Evolutionary conservation across 225 moss, liverwort and hornwort genomes (phyloP).

Genomic region (Pseudoscleropodium purum): DNA sequence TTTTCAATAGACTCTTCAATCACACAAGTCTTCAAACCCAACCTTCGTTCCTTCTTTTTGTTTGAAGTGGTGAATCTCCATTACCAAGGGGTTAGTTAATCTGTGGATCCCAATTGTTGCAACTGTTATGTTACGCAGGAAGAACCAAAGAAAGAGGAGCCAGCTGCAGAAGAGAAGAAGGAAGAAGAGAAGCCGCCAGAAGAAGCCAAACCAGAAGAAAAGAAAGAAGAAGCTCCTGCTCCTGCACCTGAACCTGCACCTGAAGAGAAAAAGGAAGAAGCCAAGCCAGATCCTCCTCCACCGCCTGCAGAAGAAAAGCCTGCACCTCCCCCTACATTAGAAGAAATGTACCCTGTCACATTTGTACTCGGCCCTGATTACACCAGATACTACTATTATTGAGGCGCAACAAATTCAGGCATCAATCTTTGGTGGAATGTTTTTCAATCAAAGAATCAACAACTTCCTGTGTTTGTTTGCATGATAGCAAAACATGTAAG

Average conservation of each 20-base stretch:
- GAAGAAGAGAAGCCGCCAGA: not conserved
- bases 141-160: not conserved
- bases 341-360: constrained; percentile 48
- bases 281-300: constrained; percentile 6
- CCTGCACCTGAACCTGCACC: not conserved
- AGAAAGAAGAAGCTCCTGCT: not conserved
- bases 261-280: constrained; percentile 12
- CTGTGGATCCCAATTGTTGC: not conserved
- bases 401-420: not conserved
- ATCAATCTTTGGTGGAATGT: not conserved
- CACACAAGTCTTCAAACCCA: too few species aligned
- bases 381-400: constrained; percentile 43
- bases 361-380: constrained; percentile 43
- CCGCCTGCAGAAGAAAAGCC: constrained; percentile 9
- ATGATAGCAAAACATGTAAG: not conserved
- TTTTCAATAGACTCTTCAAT: not conserved
- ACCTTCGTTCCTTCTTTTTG: not conserved
- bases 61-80: not conserved
- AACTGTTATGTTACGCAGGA: not conserved
- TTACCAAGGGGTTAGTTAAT: not conserved
- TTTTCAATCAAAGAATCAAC: not conserved
- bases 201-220: constrained; percentile 4
- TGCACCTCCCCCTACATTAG: constrained; percentile 5
- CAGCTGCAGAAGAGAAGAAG: not conserved
- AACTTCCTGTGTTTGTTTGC: not conserved